Evolutionary conservation across 371 early-diverging fungal genomes (phyloP), one percentile per base, ranked within the genome.

Genomic region (Saksenaea oblongispora): DNA sequence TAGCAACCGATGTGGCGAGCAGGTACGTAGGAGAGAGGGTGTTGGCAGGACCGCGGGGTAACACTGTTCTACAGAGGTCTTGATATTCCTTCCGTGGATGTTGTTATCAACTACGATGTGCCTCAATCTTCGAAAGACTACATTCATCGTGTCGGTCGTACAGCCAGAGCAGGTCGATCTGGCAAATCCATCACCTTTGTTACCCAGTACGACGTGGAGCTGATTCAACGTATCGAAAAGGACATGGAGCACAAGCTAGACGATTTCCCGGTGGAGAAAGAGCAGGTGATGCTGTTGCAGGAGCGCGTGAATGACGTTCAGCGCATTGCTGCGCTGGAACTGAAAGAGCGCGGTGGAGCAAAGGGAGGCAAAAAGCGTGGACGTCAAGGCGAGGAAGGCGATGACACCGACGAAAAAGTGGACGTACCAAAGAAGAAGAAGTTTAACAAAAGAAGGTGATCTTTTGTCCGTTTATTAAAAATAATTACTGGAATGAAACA

Each of bases 111-210:
- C 82, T 99, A 95, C 67, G 98, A 98, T 74, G 88, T 98, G 9
- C 99, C 99, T n/a, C 85, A 92, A 58, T 88, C 89, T 60, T 87
- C 89, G 51, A 95, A 98, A 83, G 95, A 94, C 69, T 99, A 98
- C 77, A 93, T 98, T 64, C 99, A 99, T 80, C 88, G 99, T 56
- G 95, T 96, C 3, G 99, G 99, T 31, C 89, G 99, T 69, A 98
- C 99, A 0, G 99, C 97, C 8, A 89, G 98, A 72, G 97, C 97
- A 7, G 98, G 99, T 11, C 83, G 93, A 41, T 83, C 92, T 3
- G 99, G 99, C 58, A 92, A 93, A 70, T 89, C 97, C 1, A 80
- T 99, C 26, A 96, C 98, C 9, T 89, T 99, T 72, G 96, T 98
- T 17, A 97, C 99, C 11, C 98, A 99, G 78, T 96, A 97, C 69